Base-by-base conservation (phyloP, 2,329 filamentous ascomycete genomes). In the Ascochyta pisi region DNA sequence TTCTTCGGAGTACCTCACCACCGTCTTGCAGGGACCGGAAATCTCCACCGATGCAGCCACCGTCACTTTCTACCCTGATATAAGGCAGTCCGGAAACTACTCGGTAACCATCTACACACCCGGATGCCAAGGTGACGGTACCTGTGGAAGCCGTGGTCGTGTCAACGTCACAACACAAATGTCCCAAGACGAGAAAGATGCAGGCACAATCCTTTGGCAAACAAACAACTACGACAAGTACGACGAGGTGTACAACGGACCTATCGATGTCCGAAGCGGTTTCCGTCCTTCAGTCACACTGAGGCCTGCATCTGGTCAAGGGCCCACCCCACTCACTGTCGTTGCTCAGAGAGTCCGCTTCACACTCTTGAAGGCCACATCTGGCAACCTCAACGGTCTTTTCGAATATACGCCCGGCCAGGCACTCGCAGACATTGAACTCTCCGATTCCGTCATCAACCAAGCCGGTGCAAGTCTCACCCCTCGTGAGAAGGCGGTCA, bases 211-310 rank as follows among this genome's bases (percentile, higher is more conserved):
- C 0, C 79, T 97, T 7, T 96, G 85, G 72, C 95, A 99, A 76
- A 96, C 93, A 16, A 99, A 99, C 77, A 85, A 96, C 73, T 96
- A 89, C 74, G 94, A 98, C 80, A 99, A 99, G 76, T 98, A 96
- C 70, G 95, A 99, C 71, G 88, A 91, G 64, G 87, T 99, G 55
- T 96, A 92, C 77, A 89, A 89, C 63, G 95, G 93, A 42, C 87
- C 87, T 63, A 86, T 99, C 50, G 92, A 98, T 70, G 87, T 88
- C 50, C 87, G 84, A 49, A 88, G 85, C 60, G 84, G 83, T 19
- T 97, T 97, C 81, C 87, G 87, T 38, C 92, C 94, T 13, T 86
- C 85, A 4, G 87, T 99, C 48, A 96, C 90, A 0, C 79, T 99
- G 40, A 83, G 86, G 0, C 90, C 94, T 4, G 79, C 86, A 22